Evolutionary conservation across 192 early-diverging fungal genomes (phyloP).

Genomic region (Coemansia sp.): DNA sequence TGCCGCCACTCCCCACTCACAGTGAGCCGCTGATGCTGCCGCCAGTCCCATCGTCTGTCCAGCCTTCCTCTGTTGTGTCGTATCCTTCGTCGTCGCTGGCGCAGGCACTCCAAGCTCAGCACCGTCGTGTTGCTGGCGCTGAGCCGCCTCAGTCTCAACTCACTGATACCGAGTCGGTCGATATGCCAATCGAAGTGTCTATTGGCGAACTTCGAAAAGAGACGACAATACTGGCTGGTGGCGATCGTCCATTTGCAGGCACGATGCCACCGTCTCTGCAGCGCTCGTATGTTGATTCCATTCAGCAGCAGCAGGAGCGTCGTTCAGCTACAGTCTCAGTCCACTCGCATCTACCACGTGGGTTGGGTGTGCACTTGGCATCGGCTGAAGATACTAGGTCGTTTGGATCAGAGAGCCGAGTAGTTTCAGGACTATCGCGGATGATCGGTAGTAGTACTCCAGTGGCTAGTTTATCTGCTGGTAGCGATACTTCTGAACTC

Average conservation of each 20-base stretch:
- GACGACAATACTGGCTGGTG: background rate
- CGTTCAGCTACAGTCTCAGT: background rate
- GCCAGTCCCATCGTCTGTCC: constrained; percentile 15
- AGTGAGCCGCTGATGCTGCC: background rate
- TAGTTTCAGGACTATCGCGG: constrained; percentile 30
- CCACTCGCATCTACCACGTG: background rate
- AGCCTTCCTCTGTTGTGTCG: constrained; percentile 17
- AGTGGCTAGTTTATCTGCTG: constrained; percentile 1
- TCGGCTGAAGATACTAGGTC: constrained; percentile 7
- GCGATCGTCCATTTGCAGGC: background rate
- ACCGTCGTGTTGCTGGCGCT: constrained; percentile 24
- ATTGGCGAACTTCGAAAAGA: background rate
- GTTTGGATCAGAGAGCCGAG: constrained; percentile 27
- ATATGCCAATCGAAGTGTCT: background rate
- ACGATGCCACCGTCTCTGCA: constrained; percentile 8
- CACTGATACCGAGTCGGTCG: background rate
- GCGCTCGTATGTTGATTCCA: constrained; percentile 2
- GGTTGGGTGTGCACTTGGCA: background rate
- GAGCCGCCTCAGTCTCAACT: constrained; percentile 3
- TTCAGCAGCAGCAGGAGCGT: constrained; percentile 4
- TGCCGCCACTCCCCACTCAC: background rate
- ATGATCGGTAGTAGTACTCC: constrained; percentile 18
- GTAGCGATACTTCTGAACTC: constrained; percentile 18
- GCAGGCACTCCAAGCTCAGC: constrained; percentile 15
- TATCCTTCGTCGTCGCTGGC: constrained; percentile 7